Evolutionary conservation across 2,329 filamentous ascomycete genomes (phyloP).

Genomic region (Pyricularia grisea): DNA sequence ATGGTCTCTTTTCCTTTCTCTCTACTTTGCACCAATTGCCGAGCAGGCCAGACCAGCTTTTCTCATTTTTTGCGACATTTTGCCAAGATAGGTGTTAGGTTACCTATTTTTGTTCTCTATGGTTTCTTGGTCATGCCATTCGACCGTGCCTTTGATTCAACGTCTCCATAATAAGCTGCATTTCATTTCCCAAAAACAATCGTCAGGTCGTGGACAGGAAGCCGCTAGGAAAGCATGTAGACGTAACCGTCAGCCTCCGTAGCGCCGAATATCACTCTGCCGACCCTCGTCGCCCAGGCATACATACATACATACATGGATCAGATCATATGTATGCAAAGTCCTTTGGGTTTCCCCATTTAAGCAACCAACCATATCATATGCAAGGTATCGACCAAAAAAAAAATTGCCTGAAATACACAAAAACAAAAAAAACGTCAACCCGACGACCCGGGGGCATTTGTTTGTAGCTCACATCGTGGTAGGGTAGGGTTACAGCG

Average conservation of each 20-base stretch:
- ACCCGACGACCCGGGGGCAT: neutral
- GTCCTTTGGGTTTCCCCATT: neutral
- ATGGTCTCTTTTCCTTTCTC: neutral
- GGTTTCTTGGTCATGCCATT: too few relatives aligned
- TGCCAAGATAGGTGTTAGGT: too few relatives aligned
- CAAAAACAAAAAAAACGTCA: neutral
- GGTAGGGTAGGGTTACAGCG: too few relatives aligned
- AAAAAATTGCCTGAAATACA: neutral
- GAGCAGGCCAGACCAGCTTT: neutral
- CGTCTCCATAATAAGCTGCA: neutral
- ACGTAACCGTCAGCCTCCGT: neutral
- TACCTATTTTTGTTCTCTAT: too few relatives aligned
- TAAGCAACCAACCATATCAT: neutral
- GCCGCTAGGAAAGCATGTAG: too few relatives aligned
- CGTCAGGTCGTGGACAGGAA: neutral
- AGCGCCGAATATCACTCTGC: neutral
- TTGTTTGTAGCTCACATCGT: too few relatives aligned
- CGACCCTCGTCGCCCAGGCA: neutral
- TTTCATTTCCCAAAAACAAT: neutral
- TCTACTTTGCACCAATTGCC: neutral
- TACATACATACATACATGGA: neutral
- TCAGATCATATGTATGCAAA: neutral
- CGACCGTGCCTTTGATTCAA: neutral
- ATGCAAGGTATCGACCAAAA: neutral
- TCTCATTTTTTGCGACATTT: neutral